These are phyloP conservation scores for Chimonanthus salicifolius DNA, from an alignment of 164 flowering plant species.

Conservation along the genomic window DNA sequence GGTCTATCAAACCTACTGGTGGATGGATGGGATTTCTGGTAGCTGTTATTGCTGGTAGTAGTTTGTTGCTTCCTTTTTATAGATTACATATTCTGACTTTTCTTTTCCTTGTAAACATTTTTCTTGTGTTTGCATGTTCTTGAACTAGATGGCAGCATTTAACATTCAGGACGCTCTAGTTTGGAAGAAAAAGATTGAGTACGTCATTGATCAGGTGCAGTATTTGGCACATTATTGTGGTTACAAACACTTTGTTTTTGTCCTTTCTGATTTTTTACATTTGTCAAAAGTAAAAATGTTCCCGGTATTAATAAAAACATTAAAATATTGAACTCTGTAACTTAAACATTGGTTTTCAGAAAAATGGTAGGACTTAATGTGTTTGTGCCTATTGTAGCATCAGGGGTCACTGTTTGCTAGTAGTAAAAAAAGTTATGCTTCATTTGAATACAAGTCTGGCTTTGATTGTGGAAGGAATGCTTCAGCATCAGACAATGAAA, in stretches of 20 bases:
- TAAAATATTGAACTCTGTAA: background rate
- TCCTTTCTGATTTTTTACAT: background rate
- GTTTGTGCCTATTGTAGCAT: slow-evolving; percentile 39
- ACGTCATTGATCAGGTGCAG: slow-evolving; percentile 85
- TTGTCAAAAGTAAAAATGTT: background rate
- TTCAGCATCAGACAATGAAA: slow-evolving; percentile 92
- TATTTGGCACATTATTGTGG: background rate
- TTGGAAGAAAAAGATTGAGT: slow-evolving; percentile 96
- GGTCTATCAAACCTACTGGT: background rate
- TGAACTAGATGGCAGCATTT: slow-evolving; percentile 93
- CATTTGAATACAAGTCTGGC: slow-evolving; percentile 85
- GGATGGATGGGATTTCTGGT: background rate
- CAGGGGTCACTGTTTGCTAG: slow-evolving; percentile 62
- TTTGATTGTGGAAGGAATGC: slow-evolving; percentile 68
- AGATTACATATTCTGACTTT: background rate
- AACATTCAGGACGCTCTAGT: slow-evolving; percentile 92
- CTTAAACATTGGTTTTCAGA: background rate
- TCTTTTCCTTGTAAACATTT: background rate
- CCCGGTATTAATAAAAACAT: background rate
- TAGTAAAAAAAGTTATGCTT: slow-evolving; percentile 60
- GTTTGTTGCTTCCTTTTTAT: background rate
- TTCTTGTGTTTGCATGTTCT: slow-evolving; percentile 1
- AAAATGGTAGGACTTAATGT: background rate
- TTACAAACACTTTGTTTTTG: background rate
- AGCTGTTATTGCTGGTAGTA: background rate